Evolutionary conservation across 2,329 filamentous ascomycete genomes (phyloP).

Genomic region (Sclerotinia sclerotiorum): DNA sequence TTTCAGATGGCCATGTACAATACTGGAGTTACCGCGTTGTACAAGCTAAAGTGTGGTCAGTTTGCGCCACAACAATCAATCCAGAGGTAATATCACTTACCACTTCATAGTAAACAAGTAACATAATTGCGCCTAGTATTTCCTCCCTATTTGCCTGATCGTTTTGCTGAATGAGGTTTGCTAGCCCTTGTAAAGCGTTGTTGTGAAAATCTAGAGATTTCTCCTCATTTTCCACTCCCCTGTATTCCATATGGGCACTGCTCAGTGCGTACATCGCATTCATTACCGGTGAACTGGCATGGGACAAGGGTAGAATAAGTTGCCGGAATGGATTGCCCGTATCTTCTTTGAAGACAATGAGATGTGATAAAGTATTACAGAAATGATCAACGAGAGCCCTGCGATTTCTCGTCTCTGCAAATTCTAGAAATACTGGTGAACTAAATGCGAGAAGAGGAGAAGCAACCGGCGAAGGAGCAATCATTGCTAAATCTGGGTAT

Average conservation of each 20-base stretch:
- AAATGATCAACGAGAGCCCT: constrained; percentile 62
- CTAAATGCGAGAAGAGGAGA: constrained; percentile 49
- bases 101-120: constrained; percentile 63
- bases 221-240: constrained; percentile 53
- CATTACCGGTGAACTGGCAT: constrained; percentile 59
- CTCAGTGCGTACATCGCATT: constrained; percentile 83
- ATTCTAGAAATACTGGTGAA: constrained; percentile 55
- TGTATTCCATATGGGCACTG: constrained; percentile 77
- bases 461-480: constrained; percentile 30
- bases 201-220: constrained; percentile 60
- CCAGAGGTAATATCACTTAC: constrained; percentile 44
- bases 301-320: constrained; percentile 58
- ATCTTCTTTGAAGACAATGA: constrained; percentile 66
- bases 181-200: constrained; percentile 57
- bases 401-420: constrained; percentile 54
- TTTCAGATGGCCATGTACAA: constrained; percentile 60
- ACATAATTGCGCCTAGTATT: constrained; percentile 59
- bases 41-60: constrained; percentile 50
- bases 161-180: constrained; percentile 55
- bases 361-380: constrained; percentile 62
- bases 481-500: constrained; percentile 40
- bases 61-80: constrained; percentile 23
- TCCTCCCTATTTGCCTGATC: constrained; percentile 54
- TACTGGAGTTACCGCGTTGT: constrained; percentile 57
- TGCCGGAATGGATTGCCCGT: constrained; percentile 63